These are phyloP conservation scores for Protostelium mycophagum DNA, from an alignment of 78 protist species.

Conservation along the genomic window DNA sequence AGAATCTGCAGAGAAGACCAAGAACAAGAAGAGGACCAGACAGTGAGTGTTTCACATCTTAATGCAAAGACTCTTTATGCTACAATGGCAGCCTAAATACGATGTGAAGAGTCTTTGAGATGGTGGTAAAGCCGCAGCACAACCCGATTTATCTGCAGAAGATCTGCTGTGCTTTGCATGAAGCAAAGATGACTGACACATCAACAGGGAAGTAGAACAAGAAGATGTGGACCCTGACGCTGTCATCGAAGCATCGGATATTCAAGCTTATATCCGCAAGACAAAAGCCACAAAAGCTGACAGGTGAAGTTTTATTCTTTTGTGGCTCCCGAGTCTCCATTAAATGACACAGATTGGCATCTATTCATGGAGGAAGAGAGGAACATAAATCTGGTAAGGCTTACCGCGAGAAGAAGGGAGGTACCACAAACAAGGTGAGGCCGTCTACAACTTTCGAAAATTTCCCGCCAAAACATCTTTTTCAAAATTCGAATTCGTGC, in stretches of 20 bases:
- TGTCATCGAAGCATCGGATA: background rate
- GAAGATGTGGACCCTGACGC: too few species aligned
- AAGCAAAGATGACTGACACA: too few species aligned
- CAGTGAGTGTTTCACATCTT: too few species aligned
- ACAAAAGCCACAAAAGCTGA: background rate
- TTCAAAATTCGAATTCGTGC: background rate
- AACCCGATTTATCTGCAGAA: too few species aligned
- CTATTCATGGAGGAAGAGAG: background rate
- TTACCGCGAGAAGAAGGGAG: background rate
- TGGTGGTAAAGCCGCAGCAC: too few species aligned
- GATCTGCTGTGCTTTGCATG: too few species aligned
- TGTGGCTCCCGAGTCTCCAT: background rate
- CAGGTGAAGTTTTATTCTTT: background rate
- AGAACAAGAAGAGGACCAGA: background rate
- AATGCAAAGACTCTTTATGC: too few species aligned
- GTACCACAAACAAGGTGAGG: background rate
- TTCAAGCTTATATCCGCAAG: background rate
- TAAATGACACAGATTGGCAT: background rate
- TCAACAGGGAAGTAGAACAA: background rate
- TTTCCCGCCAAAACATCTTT: background rate
- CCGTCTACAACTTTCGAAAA: too few species aligned
- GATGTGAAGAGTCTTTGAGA: too few species aligned
- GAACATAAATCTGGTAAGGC: background rate
- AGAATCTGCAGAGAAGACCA: background rate
- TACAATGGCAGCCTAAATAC: too few species aligned